Base-by-base conservation (phyloP, 2,329 filamentous ascomycete genomes). In the Phialophora chinensis region DNA sequence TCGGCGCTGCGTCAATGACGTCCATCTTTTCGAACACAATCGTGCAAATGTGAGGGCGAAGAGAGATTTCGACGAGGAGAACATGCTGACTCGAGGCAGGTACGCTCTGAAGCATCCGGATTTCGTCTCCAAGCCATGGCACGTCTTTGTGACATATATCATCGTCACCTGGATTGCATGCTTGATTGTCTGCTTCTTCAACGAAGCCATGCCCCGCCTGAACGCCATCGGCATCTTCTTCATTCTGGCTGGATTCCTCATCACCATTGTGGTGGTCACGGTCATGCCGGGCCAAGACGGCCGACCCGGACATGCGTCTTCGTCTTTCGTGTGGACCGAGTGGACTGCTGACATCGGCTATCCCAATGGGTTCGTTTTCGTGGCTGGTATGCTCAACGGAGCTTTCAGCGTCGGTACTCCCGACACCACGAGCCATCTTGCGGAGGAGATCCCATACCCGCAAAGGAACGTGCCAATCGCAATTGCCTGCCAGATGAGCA, bases 321-420 rank as follows among this genome's bases (percentile, higher is more conserved):
- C 82, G 81, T 69, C 69, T 25, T 85, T 84, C 38, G 85, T 88
- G n/a, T 89, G 86, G 86, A 76, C 72, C 75, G 72, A 86, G 78
- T 73, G 86, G 86, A 61, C 86, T 76, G 85, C 79, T 72, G 71
- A 79, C 52, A 80, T 80, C 56, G 72, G 79, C 17, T 79, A 77
- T 66, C 67, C 73, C 2, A 79, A 85, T 52, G 87, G 87, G 11
- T 56, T 62, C 29, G 87, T 87, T 1, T 90, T 90, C 69, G 78
- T 89, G 29, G 79, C 85, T 0, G 88, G 88, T 20, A 88, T 90
- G 75, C 80, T 90, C 33, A 91, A 91, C 72, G 89, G 88, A 11
- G 89, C 89, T 1, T 91, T 87, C 73, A 85, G 86, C 55, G 86
- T 91, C 17, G 90, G 89, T 5, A 86, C 86, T 0, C 86, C 88